These are phyloP conservation scores for Leucosporidium creatinivorum DNA, from an alignment of 768 basidiomycete genomes.

Conservation along the genomic window DNA sequence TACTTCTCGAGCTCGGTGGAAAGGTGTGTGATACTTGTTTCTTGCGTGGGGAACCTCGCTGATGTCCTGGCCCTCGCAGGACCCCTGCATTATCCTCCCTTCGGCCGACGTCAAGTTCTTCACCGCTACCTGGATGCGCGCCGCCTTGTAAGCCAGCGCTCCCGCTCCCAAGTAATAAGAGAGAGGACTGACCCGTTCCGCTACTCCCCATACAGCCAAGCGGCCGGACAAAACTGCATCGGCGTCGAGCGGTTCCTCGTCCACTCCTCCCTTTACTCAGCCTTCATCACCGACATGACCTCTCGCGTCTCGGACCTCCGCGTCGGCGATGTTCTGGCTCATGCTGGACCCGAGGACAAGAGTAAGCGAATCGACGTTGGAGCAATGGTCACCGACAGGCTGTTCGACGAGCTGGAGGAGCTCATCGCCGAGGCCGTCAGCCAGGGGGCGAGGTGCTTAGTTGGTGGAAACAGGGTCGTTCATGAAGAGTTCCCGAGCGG, in stretches of 20 bases:
- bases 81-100: constrained; percentile 82
- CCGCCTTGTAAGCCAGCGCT: constrained; percentile 63
- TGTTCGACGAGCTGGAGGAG: constrained; percentile 61
- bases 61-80: constrained; percentile 56
- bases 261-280: constrained; percentile 66
- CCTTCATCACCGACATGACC: constrained; percentile 57
- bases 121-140: constrained; percentile 77
- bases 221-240: constrained; percentile 92
- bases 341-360: neutral
- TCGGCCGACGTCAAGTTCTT: constrained; percentile 74
- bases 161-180: neutral
- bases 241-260: constrained; percentile 91
- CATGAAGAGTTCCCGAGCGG: constrained; percentile 66
- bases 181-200: neutral
- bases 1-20: constrained; percentile 79
- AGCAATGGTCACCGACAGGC: constrained; percentile 69
- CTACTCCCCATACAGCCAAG: constrained; percentile 55
- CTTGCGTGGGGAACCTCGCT: neutral
- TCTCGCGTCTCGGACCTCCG: constrained; percentile 36
- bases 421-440: constrained; percentile 59
- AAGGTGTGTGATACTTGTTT: constrained; percentile 13
- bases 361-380: constrained; percentile 57
- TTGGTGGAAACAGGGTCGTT: constrained; percentile 59
- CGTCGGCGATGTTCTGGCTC: constrained; percentile 21
- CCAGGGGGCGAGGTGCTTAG: constrained; percentile 56